Conservation (phyloP, 805 yeast genomes). For the Wickerhamomyces kurtzmanii region DNA sequence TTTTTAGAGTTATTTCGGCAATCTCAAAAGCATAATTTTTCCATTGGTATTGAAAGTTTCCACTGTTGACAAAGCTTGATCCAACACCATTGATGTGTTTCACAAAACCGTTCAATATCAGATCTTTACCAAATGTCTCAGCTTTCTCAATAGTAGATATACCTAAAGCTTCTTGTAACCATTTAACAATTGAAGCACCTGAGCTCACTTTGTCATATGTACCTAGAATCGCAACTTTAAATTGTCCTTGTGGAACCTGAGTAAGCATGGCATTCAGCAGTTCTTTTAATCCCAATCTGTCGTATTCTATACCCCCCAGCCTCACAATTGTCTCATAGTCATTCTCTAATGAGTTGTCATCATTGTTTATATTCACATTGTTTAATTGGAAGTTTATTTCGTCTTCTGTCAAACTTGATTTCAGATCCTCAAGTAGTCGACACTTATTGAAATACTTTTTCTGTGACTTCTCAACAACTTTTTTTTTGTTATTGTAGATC, state of each 20-base stretch:
- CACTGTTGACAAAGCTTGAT: conserved; percentile 64
- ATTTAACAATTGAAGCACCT: conserved; percentile 51
- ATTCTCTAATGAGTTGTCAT: conserved; percentile 12
- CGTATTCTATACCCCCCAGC: conserved; percentile 26
- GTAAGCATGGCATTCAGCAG: conserved; percentile 31
- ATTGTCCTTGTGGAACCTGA: conserved; percentile 41
- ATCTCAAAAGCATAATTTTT: conserved; percentile 54
- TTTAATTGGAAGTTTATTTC: conserved; percentile 21
- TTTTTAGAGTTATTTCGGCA: conserved; percentile 25
- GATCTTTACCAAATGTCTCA: conserved; percentile 67
- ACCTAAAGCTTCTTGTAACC: conserved; percentile 37
- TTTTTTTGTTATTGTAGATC: conserved; percentile 36
- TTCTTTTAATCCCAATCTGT: conserved; percentile 28
- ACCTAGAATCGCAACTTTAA: conserved; percentile 62
- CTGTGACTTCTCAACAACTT: conserved; percentile 43
- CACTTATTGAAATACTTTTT: conserved; percentile 72
- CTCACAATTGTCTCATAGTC: conserved; percentile 15
- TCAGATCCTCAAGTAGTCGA: conserved; percentile 60
- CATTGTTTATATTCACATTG: conserved; percentile 7
- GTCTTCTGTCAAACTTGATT: conserved; percentile 34
- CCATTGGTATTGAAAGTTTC: conserved; percentile 77
- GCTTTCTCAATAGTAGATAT: conserved; percentile 41
- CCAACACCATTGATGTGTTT: conserved; percentile 49
- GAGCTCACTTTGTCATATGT: conserved; percentile 51
- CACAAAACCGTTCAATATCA: conserved; percentile 50